Percentiles rank a stretch among this genome's conserved stretches.
Evolutionary conservation across 179 eudicot genomes (phyloP).

Genomic region (Beta macrorhiza): DNA sequence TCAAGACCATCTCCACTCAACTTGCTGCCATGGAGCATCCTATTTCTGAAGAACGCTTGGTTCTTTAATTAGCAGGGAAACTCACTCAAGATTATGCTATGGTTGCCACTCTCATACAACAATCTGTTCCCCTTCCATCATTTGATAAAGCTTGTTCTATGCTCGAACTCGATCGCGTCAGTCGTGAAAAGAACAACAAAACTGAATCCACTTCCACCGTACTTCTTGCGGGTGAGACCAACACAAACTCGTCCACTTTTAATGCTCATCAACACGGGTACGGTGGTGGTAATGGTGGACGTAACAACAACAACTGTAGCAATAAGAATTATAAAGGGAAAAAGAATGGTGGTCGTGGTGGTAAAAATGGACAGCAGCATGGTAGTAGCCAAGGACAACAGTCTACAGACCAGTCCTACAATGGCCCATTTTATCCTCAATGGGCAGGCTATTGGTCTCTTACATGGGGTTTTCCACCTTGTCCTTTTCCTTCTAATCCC

Average conservation of each 20-base stretch:
- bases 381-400: no score
- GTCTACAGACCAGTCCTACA: not conserved
- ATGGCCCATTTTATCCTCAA: not conserved
- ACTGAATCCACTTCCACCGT: not conserved
- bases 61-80: not conserved
- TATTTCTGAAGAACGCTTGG: not conserved
- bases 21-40: not conserved
- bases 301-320: no score
- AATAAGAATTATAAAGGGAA: no score
- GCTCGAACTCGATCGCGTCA: not conserved
- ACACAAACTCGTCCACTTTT: not conserved
- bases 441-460: not conserved
- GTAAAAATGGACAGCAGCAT: no score
- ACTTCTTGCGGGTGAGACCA: no score
- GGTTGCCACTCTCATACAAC: not conserved
- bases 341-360: no score
- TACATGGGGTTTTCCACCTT: no score
- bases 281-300: no score
- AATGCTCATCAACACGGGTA: no score
- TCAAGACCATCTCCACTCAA: not conserved
- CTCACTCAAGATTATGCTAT: not conserved
- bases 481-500: no score
- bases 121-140: not conserved
- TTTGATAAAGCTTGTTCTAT: not conserved
- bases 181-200: not conserved